Conservation (phyloP, 306 rosid genomes). For the Vachellia collinsii region DNA sequence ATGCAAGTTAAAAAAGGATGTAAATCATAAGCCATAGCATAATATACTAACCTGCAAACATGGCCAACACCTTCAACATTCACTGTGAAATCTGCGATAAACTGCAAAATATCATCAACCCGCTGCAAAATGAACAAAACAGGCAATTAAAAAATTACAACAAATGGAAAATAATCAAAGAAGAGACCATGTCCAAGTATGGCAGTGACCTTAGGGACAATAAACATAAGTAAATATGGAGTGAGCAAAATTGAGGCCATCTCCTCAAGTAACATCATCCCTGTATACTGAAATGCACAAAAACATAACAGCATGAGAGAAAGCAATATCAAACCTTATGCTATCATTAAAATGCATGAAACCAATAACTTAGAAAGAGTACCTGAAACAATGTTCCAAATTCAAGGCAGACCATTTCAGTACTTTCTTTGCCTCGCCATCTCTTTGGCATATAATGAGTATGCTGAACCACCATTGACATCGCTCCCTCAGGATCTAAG, state of each 20-base stretch:
- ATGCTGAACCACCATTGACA: conserved; percentile 86
- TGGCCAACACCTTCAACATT: conserved; percentile 95
- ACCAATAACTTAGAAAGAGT: not conserved
- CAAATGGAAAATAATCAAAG: conserved; percentile 14
- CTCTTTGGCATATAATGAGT: conserved; percentile 97
- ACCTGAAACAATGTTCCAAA: conserved; percentile 96
- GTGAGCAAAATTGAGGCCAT: conserved; percentile 96
- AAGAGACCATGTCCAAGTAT: conserved; percentile 16
- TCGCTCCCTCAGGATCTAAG: conserved; percentile 78
- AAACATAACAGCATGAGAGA: conserved; percentile 34
- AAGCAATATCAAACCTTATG: conserved; percentile 10
- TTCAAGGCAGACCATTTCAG: conserved; percentile 60
- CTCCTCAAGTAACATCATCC: conserved; percentile 98
- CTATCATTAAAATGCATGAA: not conserved
- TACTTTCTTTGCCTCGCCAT: conserved; percentile 91
- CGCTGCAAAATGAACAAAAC: conserved; percentile 60
- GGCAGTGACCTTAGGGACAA: conserved; percentile 79
- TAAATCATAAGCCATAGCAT: conserved; percentile 1
- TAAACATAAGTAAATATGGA: conserved; percentile 80
- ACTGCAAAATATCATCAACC: conserved; percentile 89
- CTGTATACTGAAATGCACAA: conserved; percentile 71
- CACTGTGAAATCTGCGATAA: conserved; percentile 77
- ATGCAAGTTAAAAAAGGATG: conserved; percentile 4
- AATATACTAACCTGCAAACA: conserved; percentile 81
- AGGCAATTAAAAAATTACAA: conserved; percentile 27